Base-by-base conservation (phyloP, 805 yeast species). In the Candida ficus region DNA sequence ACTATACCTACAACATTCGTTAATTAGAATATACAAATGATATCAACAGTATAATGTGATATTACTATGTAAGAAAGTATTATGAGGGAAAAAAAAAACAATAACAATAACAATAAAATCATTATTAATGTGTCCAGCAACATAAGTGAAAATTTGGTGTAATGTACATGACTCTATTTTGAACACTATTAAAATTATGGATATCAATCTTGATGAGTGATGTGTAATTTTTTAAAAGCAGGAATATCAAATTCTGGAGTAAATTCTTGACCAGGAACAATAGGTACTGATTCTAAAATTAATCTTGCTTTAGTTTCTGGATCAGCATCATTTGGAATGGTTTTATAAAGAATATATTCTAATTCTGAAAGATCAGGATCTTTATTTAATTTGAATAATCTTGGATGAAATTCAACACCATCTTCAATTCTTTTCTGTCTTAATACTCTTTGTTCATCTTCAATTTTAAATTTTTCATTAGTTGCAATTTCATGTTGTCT, bases 401-500 rank as follows among this genome's bases (percentile, higher is more conserved):
- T 79, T 18, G 97, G 96, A 49, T 76, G 78, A 61, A 85, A 89
- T 49, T 80, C 89, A 2, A 75, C 80, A 12, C 91, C 95, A 36
- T 81, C 83, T 49, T 83, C 95, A 16, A 66, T 63, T 51, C 98
- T 75, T 53, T 78, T 72, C 59, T 80, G 83, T 13, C 95, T 88
- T 31, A 69, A 63, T 16, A 64, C 64, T 58, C 99, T 76, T 65
- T 93, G 99, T n/a, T 71, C 71, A 45, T 87, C 84, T 64, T 93
- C 99, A 41, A 93, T 87, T 50, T 77, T 75, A 57, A 70, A 83
- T 63, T 93, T 93, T 57, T 89, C 96, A 23, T 80, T 83, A 0
- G 99, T 93, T 1, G 98, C 98, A 4, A 69, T 66, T 14, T 68
- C 72, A 61, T 93, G 99, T 58, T 93, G 78, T 48, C 95, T 75